phyloP scores from a whole-genome alignment of 2,329 filamentous ascomycete genomes.

The Zymoseptoria crescenta region DNA sequence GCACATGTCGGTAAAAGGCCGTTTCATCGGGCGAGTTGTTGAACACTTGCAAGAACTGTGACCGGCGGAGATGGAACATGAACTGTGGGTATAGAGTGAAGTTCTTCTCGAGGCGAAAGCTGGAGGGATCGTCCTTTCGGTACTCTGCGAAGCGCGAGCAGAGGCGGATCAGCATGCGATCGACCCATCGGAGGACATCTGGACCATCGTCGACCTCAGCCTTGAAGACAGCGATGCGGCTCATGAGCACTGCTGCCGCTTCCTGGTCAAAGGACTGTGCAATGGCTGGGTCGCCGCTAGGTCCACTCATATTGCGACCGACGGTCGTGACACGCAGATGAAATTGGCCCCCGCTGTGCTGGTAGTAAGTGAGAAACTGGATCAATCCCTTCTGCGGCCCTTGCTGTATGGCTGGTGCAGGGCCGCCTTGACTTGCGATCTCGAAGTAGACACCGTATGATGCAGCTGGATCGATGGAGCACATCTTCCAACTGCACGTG shows the following conservation, averaged over 20 bases:
- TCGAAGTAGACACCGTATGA: constrained; percentile 98
- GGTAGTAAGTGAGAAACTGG: constrained; percentile 97
- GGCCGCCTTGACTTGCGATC: constrained; percentile 86
- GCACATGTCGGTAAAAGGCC: constrained; percentile 94
- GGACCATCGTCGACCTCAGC: constrained; percentile 96
- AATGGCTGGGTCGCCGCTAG: constrained; percentile 86
- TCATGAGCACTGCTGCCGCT: constrained; percentile 95
- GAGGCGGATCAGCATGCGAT: constrained; percentile 93
- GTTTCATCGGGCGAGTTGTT: constrained; percentile 99
- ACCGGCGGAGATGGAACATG: constrained; percentile 97
- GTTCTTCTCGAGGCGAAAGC: constrained; percentile 96
- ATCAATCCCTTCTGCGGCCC: constrained; percentile 89
- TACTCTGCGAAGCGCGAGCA: constrained; percentile 98
- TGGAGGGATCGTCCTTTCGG: constrained; percentile 93
- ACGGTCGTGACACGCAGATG: constrained; percentile 94
- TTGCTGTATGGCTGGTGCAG: constrained; percentile 66
- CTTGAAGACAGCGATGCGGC: constrained; percentile 98
- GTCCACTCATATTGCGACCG: constrained; percentile 81
- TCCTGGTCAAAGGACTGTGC: constrained; percentile 98
- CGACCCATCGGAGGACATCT: constrained; percentile 97
- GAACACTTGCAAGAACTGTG: constrained; percentile 97
- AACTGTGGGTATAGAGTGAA: constrained; percentile 98
- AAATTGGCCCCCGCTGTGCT: constrained; percentile 92
- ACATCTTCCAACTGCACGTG: constrained; percentile 99
- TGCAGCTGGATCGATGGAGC: constrained; percentile 85